Percentiles rank a stretch among this genome's conserved stretches.
phyloP scores from a whole-genome alignment of 495 filamentous ascomycete genomes.

The Penicillium psychrofluorescens region DNA sequence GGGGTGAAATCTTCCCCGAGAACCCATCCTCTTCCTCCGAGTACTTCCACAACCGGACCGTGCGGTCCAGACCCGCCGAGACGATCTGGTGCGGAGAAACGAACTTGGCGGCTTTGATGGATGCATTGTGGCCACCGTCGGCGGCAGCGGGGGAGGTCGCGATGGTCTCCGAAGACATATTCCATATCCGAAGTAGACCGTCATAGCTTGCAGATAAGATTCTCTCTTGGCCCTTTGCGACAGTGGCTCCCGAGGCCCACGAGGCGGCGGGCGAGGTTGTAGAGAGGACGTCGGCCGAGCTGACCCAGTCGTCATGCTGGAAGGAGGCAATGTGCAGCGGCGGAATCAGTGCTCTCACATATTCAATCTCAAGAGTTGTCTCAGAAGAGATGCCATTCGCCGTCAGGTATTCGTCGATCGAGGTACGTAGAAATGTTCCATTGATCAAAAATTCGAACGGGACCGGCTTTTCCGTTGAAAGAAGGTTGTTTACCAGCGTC shows the following conservation, averaged over 20 bases:
- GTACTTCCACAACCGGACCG: constrained; percentile 84
- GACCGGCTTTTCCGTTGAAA: constrained; percentile 67
- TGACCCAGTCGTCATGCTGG: constrained; percentile 95
- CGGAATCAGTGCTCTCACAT: constrained; percentile 83
- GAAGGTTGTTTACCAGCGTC: constrained; percentile 85
- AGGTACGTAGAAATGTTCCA: constrained; percentile 80
- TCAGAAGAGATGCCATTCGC: constrained; percentile 82
- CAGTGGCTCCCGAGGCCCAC: constrained; percentile 39
- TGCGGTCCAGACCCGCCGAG: constrained; percentile 74
- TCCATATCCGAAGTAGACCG: constrained; percentile 80
- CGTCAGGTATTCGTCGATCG: constrained; percentile 81
- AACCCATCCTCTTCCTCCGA: constrained; percentile 53
- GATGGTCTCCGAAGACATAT: constrained; percentile 70
- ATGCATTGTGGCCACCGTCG: constrained; percentile 64
- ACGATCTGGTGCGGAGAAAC: constrained; percentile 68
- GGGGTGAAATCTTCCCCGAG: constrained; percentile 58
- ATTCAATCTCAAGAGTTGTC: constrained; percentile 79
- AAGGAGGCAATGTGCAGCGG: constrained; percentile 80
- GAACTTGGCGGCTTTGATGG: constrained; percentile 75
- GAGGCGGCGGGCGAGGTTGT: constrained; percentile 51
- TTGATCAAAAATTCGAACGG: constrained; percentile 96
- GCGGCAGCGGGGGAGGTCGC: constrained; percentile 57
- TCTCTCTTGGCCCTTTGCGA: constrained; percentile 49
- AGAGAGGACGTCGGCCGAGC: constrained; percentile 80
- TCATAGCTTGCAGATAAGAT: constrained; percentile 90